These are phyloP conservation scores for Tricholoma matsutake DNA, from an alignment of 768 basidiomycete species.

Conservation along the genomic window DNA sequence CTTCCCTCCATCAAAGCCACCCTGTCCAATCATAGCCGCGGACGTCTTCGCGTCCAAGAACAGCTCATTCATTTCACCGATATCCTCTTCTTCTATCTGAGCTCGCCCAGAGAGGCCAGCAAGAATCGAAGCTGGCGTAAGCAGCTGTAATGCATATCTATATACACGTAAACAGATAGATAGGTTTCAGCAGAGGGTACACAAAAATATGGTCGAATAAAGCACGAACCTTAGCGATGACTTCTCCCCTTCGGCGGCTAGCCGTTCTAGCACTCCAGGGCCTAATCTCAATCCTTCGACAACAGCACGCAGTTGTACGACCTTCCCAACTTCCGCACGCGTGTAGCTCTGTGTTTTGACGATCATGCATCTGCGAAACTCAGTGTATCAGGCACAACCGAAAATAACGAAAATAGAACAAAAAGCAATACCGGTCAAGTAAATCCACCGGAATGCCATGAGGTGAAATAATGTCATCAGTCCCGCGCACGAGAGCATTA, in stretches of 20 bases:
- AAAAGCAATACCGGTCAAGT: conserved; percentile 71
- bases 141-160: conserved; percentile 88
- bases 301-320: conserved; percentile 81
- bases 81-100: conserved; percentile 85
- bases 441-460: conserved; percentile 95
- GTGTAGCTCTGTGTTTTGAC: conserved; percentile 88
- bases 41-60: conserved; percentile 93
- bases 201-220: neutral
- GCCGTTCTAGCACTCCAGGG: conserved; percentile 69
- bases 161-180: conserved; percentile 5
- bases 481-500: conserved; percentile 88
- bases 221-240: conserved; percentile 69
- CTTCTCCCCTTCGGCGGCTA: conserved; percentile 80
- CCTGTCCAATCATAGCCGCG: conserved; percentile 50
- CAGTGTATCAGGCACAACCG: conserved; percentile 6
- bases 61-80: conserved; percentile 89
- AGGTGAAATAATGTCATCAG: conserved; percentile 85
- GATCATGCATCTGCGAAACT: conserved; percentile 72
- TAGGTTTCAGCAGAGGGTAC: neutral
- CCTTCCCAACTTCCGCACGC: conserved; percentile 80
- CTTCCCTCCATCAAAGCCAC: conserved; percentile 30
- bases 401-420: conserved; percentile 1
- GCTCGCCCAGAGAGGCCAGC: conserved; percentile 71
- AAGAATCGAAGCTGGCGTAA: conserved; percentile 89
- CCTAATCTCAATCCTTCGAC: conserved; percentile 83